Evolutionary conservation across 78 protist species (phyloP).

Genomic region (Planoprotostelium fungivorum): DNA sequence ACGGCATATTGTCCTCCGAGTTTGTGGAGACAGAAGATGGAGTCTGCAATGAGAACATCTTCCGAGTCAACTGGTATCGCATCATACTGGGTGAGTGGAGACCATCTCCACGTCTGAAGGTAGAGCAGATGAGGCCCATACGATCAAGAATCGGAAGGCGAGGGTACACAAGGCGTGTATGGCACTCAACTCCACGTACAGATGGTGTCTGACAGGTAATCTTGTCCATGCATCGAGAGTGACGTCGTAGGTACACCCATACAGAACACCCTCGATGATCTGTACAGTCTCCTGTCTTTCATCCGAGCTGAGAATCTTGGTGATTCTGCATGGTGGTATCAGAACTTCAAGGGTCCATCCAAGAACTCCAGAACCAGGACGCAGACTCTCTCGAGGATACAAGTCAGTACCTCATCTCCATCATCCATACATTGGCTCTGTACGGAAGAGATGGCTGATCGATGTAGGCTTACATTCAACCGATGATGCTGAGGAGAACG

Average conservation of each 20-base stretch:
- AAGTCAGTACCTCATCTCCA: neutral
- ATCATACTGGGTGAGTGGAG: neutral
- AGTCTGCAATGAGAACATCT: neutral
- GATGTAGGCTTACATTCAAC: neutral
- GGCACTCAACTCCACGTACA: neutral
- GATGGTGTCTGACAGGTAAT: neutral
- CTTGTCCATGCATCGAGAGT: neutral
- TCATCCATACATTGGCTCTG: neutral
- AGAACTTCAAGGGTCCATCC: neutral
- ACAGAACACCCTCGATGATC: neutral
- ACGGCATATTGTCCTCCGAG: neutral
- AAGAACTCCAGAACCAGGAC: neutral
- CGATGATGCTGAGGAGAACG: neutral
- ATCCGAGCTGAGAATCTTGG: neutral
- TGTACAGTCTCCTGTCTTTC: neutral
- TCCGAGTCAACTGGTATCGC: neutral
- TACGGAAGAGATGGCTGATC: neutral
- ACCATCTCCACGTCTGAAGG: neutral
- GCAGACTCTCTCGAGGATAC: neutral
- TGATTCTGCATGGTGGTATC: neutral
- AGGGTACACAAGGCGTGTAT: neutral
- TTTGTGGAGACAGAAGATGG: neutral
- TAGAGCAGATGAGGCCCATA: neutral
- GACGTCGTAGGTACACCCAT: neutral
- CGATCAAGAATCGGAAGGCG: neutral